A percentile compares a stretch with the other conserved stretches of the same genome.
These are phyloP conservation scores for Trypethelium eluteriae DNA, from an alignment of 495 filamentous ascomycete species.

Conservation along the genomic window DNA sequence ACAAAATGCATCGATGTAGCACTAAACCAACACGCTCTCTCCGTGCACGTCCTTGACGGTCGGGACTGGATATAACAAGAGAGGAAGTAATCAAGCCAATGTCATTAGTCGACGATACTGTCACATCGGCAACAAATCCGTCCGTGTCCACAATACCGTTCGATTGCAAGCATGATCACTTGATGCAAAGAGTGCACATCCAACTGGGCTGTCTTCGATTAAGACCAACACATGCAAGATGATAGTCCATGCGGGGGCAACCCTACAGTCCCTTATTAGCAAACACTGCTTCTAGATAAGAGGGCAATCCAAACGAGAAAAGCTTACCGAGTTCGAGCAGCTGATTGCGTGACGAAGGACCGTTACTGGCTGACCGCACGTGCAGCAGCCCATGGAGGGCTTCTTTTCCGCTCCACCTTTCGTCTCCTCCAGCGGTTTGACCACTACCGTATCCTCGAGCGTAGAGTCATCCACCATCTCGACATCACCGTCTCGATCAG, in stretches of 20 bases:
- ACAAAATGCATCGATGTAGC: too few relatives aligned
- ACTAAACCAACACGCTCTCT: too few relatives aligned
- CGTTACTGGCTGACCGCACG: not conserved
- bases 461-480: not conserved
- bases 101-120: too few relatives aligned
- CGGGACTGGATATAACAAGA: too few relatives aligned
- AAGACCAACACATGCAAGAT: not conserved
- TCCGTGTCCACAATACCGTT: not conserved
- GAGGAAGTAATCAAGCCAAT: too few relatives aligned
- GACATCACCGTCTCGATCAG: not conserved
- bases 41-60: too few relatives aligned
- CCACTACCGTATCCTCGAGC: not conserved
- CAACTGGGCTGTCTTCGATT: not conserved
- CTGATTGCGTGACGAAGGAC: constrained; percentile 2
- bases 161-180: not conserved
- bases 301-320: not conserved
- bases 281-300: not conserved
- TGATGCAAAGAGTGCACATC: not conserved
- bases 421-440: not conserved
- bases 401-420: not conserved
- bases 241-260: constrained; percentile 3
- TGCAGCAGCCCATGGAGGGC: not conserved
- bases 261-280: not conserved
- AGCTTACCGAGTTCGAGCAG: not conserved
- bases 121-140: not conserved